Base-by-base conservation (phyloP, 1,284 basidiomycete genomes). In the Coniferiporia sulphurascens region DNA sequence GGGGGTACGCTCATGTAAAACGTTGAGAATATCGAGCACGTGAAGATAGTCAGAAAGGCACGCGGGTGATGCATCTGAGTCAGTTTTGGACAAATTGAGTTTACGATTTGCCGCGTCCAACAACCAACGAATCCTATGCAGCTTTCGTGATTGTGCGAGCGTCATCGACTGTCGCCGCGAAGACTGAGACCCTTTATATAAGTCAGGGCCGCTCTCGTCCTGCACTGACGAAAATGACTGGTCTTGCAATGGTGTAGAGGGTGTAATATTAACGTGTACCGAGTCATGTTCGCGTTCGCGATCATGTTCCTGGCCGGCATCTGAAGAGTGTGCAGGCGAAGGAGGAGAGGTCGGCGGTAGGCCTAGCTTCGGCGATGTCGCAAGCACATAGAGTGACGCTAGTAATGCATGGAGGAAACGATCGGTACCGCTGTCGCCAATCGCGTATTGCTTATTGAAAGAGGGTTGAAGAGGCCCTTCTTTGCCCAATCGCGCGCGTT, bases 321-420 rank as follows among this genome's bases (percentile, higher is more conserved):
- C 61, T 44, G 62, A 63, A 19, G 76, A 74, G 48, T 74, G 71
- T 15, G 74, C 71, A 1, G 74, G 76, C n/a, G 80, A 77, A 3
- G 77, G 71, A 2, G 76, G 71, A 36, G 75, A 70, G 52, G 70
- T 69, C 32, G 75, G 66, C n/a, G 68, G 66, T 51, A 79, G 58
- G 4, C 83, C 85, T 1, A 93, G 76, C 12, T 78, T 76, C 0
- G 84, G 77, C 0, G 87, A 82, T 17, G 88, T 89, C 1, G 89
- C 86, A 19, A 95, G 78, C 17, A 88, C 84, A 68, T 89, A 96
- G 7, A 88, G 65, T 64, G 91, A 87, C 1, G 89, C 89, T 67
- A 93, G 84, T 1, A 89, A 73, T 19, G 89, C 87, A 64, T 92
- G 83, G 44, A 93, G 78, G 65, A 94, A 90, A 53, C 87, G 57